phyloP scores from a whole-genome alignment of 2,329 filamentous ascomycete species.

The Trichoderma cornu-damae region DNA sequence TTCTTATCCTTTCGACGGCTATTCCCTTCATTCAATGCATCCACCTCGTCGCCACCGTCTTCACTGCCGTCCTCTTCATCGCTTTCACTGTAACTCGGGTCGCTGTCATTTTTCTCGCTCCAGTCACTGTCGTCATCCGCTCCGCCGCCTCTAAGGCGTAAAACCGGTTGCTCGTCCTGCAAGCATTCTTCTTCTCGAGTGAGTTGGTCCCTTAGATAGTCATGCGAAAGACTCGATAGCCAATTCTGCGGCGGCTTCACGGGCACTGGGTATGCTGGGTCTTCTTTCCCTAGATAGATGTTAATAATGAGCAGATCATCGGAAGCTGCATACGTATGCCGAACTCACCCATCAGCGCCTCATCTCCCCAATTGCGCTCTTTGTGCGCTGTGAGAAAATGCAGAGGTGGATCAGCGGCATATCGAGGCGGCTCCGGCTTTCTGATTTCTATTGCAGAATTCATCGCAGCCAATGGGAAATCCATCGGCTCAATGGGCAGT shows the following conservation, averaged over 20 bases:
- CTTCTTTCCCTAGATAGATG: neutral
- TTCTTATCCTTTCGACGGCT: too few species aligned
- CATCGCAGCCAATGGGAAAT: conserved; percentile 25
- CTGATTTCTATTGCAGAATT: conserved; percentile 21
- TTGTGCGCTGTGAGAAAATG: conserved; percentile 32
- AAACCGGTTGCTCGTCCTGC: neutral
- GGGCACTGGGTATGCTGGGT: neutral
- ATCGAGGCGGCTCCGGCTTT: conserved; percentile 19
- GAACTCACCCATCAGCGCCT: conserved; percentile 23
- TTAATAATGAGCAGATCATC: neutral
- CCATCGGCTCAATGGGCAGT: conserved; percentile 39
- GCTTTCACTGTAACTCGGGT: neutral
- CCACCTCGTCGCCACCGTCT: neutral
- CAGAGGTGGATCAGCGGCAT: conserved; percentile 27
- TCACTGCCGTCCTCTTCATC: neutral
- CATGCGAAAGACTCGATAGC: neutral
- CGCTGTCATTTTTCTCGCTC: neutral
- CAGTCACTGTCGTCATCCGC: neutral
- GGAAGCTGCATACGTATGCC: too few species aligned
- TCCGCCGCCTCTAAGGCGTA: conserved; percentile 14
- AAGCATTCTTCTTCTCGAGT: too few species aligned
- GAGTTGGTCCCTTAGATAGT: neutral
- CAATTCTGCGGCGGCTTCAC: neutral
- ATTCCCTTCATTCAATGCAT: neutral
- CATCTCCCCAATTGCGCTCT: conserved; percentile 29